A percentile compares a stretch with the other conserved stretches of the same genome.
These are phyloP conservation scores for Oryza glaberrima DNA, from an alignment of 176 grass and related monocot species.

Conservation along the genomic window DNA sequence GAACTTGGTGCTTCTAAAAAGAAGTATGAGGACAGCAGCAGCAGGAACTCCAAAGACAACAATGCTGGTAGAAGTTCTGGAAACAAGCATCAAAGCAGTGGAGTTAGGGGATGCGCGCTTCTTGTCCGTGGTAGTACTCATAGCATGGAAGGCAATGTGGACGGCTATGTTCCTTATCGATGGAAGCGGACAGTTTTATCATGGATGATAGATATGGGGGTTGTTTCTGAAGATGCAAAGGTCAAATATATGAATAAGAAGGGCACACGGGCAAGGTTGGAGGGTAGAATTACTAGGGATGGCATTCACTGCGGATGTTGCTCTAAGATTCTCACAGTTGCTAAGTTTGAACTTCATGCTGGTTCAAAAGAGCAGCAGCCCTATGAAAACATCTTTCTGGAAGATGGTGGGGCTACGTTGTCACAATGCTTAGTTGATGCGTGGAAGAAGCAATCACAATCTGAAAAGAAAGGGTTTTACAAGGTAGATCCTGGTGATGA, in stretches of 20 bases:
- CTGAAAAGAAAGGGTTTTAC: conserved; percentile 81
- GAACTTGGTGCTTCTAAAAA: conserved; percentile 55
- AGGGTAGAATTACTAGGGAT: conserved; percentile 79
- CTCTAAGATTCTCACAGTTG: conserved; percentile 69
- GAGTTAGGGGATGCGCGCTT: conserved; percentile 44
- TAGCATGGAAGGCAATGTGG: conserved; percentile 42
- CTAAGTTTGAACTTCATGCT: conserved; percentile 97
- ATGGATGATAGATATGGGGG: conserved; percentile 94
- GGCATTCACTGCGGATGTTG: conserved; percentile 94
- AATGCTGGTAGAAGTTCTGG: conserved; percentile 32
- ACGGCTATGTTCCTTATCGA: conserved; percentile 69
- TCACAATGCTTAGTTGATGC: conserved; percentile 78
- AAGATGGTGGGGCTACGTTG: conserved; percentile 58
- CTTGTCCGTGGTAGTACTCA: conserved; percentile 53
- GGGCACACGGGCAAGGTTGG: conserved; percentile 58
- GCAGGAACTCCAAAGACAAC: conserved; percentile 42
- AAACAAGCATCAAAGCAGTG: conserved; percentile 36
- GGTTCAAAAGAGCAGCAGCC: conserved; percentile 77
- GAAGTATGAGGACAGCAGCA: conserved; percentile 45
- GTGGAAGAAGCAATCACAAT: conserved; percentile 71
- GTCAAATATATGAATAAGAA: conserved; percentile 86
- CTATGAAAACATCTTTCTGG: conserved; percentile 72
- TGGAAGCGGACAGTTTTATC: conserved; percentile 84
- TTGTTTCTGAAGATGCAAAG: conserved; percentile 65
- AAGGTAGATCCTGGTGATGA: conserved; percentile 65